phyloP scores from a whole-genome alignment of 2,329 filamentous ascomycete species.

The Sclerotinia nivalis region DNA sequence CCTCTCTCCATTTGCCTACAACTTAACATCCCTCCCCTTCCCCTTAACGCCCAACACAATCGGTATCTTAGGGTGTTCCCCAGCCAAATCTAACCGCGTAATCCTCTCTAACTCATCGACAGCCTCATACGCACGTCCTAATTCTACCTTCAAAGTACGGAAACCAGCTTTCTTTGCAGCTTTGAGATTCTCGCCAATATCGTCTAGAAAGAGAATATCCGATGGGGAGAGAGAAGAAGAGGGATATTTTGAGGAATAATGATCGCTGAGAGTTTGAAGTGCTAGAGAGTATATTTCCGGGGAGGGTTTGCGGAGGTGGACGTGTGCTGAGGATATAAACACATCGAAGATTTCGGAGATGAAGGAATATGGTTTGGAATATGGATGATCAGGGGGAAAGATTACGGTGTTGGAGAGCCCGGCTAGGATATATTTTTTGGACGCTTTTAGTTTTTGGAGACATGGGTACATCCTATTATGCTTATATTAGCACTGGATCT shows the following conservation, averaged over 20 bases:
- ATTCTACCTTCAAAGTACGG: conserved; percentile 77
- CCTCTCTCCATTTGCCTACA: background rate
- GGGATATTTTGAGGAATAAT: background rate
- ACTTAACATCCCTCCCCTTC: conserved; percentile 16
- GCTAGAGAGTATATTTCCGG: conserved; percentile 77
- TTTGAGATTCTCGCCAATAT: conserved; percentile 89
- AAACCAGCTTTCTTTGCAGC: conserved; percentile 73
- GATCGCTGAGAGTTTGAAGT: background rate
- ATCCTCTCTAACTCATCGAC: conserved; percentile 77
- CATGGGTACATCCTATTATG: conserved; percentile 75
- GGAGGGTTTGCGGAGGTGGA: conserved; percentile 86
- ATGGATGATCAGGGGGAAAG: conserved; percentile 73
- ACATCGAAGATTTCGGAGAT: conserved; percentile 75
- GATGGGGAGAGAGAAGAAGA: conserved; percentile 51
- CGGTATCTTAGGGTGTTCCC: conserved; percentile 36
- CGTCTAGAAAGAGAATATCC: conserved; percentile 83
- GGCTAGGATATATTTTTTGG: conserved; percentile 68
- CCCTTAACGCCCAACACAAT: conserved; percentile 27
- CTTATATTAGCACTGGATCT: background rate
- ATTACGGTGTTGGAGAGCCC: conserved; percentile 89
- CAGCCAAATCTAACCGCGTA: conserved; percentile 63
- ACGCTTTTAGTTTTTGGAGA: conserved; percentile 65
- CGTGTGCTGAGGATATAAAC: conserved; percentile 83
- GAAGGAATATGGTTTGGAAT: conserved; percentile 40
- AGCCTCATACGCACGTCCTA: conserved; percentile 77